Evolutionary conservation across 1,139 yeast species (phyloP).

Genomic region (Debaryomyces subglobosus): DNA sequence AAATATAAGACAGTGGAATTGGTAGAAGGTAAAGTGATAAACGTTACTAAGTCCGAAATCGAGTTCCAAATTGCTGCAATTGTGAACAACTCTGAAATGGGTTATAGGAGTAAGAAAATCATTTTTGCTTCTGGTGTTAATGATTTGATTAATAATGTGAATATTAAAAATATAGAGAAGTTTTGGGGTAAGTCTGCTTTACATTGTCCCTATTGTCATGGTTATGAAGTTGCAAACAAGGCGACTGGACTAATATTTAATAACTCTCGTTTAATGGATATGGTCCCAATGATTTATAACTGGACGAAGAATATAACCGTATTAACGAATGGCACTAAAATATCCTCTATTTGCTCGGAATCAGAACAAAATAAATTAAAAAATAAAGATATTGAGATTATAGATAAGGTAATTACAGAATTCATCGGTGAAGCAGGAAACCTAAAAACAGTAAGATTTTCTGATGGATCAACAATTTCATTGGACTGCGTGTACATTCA

Average conservation of each 20-base stretch:
- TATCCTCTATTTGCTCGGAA: not conserved
- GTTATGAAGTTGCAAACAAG: constrained; percentile 5
- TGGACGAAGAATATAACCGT: constrained; percentile 6
- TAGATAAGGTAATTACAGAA: not conserved
- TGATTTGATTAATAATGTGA: not conserved
- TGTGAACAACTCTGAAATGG: not conserved
- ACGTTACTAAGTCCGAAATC: not conserved
- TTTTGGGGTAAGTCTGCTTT: constrained; percentile 10
- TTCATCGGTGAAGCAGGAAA: not conserved
- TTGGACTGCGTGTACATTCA: not conserved
- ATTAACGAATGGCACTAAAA: constrained; percentile 5
- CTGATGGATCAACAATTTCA: not conserved
- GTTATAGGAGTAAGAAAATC: not conserved
- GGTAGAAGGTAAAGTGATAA: not conserved
- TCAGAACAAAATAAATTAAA: not conserved
- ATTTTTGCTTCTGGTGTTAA: not conserved
- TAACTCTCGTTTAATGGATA: not conserved
- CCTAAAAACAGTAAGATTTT: not conserved
- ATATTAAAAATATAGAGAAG: constrained; percentile 4
- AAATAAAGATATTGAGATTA: not conserved
- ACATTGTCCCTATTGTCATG: constrained; percentile 11
- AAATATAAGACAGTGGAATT: not conserved
- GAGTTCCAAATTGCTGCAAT: not conserved
- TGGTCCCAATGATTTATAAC: not conserved
- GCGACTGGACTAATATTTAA: not conserved